A percentile compares a stretch with the other conserved stretches of the same genome.
phyloP scores from a whole-genome alignment of 495 filamentous ascomycete species.

The Oidiodendron maius region DNA sequence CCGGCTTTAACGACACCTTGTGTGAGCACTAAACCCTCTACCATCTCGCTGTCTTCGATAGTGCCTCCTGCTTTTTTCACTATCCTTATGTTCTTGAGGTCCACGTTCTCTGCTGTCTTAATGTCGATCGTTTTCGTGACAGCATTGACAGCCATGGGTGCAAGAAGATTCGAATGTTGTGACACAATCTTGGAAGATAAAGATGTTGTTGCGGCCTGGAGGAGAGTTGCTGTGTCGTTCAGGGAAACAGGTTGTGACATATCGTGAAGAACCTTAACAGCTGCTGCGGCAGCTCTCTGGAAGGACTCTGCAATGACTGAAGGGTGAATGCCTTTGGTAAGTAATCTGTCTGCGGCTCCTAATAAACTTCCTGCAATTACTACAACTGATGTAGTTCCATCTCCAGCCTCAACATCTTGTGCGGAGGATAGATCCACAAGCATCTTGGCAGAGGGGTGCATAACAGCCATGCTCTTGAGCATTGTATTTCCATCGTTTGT shows the following conservation, averaged over 20 bases:
- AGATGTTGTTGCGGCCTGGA: constrained; percentile 95
- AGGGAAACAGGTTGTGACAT: constrained; percentile 95
- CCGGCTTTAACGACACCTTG: constrained; percentile 91
- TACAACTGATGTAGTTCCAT: constrained; percentile 97
- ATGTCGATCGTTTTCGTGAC: constrained; percentile 92
- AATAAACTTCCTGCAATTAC: constrained; percentile 94
- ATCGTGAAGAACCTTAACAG: constrained; percentile 83
- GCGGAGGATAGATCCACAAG: constrained; percentile 94
- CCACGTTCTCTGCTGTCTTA: constrained; percentile 93
- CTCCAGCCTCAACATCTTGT: constrained; percentile 96
- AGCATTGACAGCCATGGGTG: constrained; percentile 94
- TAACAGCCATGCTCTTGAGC: constrained; percentile 95
- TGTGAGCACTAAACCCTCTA: constrained; percentile 89
- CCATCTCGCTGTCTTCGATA: constrained; percentile 96
- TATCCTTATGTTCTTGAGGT: constrained; percentile 91
- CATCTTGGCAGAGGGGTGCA: constrained; percentile 99
- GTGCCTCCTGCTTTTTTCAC: constrained; percentile 98
- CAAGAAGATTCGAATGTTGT: constrained; percentile 86
- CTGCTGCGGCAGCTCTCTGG: constrained; percentile 83
- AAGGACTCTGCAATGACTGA: constrained; percentile 97
- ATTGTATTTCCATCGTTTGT: constrained; percentile 99
- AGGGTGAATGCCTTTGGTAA: constrained; percentile 91
- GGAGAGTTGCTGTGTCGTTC: constrained; percentile 78
- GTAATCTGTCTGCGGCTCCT: constrained; percentile 84
- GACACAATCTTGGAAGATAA: constrained; percentile 98